Base-by-base conservation (phyloP, 2,329 filamentous ascomycete species). In the Pseudogymnoascus sp. region DNA sequence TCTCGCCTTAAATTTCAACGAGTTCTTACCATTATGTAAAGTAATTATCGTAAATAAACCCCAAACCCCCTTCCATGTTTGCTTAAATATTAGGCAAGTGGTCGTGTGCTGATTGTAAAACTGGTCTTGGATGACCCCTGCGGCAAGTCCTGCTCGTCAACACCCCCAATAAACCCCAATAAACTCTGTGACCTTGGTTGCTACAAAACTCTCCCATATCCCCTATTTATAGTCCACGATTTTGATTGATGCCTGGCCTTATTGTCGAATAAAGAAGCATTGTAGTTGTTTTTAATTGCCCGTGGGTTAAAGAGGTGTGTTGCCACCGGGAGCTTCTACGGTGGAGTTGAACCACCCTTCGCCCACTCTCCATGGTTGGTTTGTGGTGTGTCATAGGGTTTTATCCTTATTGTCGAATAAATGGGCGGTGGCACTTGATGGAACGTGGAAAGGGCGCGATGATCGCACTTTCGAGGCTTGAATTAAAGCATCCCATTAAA, bases 371-470 rank as follows among this genome's bases (percentile, higher is more conserved):
- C n/a, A n/a, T n/a, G n/a, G n/a, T n/a, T n/a, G n/a, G n/a, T n/a
- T n/a, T n/a, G n/a, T n/a, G n/a, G n/a, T n/a, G n/a, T n/a, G n/a
- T n/a, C n/a, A n/a, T n/a, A n/a, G n/a, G n/a, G n/a, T n/a, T n/a
- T n/a, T n/a, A n/a, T n/a, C n/a, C 84, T 64, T 81, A 79, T n/a
- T 81, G 76, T 14, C 84, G 79, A 38, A 81, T 76, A 1, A 73
- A 64, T 0, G 78, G 61, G 60, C 85, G 78, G 4, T 83, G 79
- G 66, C 84, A 87, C 67, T 85, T 85, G 11, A 81, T 85, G 6
- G 82, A 5, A 86, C 78, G 64, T 82, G 87, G 1, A 88, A 75
- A 0, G 83, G 82, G 6, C n/a, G 82, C 80, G 4, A 87, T 78
- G 60, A 87, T 82, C 28, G 83, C 84, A 6, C 22, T 39, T 50